A percentile compares a stretch with the other conserved stretches of the same genome.
Conservation (phyloP, 2,329 filamentous ascomycete genomes). For the Neurospora sp. region DNA sequence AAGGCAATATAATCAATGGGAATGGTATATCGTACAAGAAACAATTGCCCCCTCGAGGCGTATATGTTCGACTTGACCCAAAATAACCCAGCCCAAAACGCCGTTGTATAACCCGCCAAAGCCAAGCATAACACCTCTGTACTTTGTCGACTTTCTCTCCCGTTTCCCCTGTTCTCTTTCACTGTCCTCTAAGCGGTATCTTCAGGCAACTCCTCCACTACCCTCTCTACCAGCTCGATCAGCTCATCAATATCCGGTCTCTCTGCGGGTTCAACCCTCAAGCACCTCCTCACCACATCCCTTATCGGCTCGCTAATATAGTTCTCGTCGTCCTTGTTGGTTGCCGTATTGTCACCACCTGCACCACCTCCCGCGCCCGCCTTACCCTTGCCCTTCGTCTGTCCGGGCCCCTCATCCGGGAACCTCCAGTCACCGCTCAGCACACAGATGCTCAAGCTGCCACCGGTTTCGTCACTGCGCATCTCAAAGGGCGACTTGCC, state of each 20-base stretch:
- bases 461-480: constrained; percentile 90
- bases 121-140: background rate
- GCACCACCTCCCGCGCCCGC: constrained; percentile 19
- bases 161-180: background rate
- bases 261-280: constrained; percentile 78
- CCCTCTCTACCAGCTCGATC: constrained; percentile 65
- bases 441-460: constrained; percentile 84
- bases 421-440: constrained; percentile 94
- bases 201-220: constrained; percentile 57
- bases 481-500: constrained; percentile 97
- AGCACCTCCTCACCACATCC: constrained; percentile 76
- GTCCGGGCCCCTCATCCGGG: constrained; percentile 68
- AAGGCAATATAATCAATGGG: background rate
- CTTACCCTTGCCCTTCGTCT: constrained; percentile 30
- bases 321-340: constrained; percentile 29
- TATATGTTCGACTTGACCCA: background rate
- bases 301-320: constrained; percentile 73
- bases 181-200: constrained; percentile 26
- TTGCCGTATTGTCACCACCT: constrained; percentile 18
- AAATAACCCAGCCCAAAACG: background rate
- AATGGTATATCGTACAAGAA: background rate
- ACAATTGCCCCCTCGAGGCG: background rate
- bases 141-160: constrained; percentile 3
- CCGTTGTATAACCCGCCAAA: background rate
- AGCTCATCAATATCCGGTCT: constrained; percentile 79